Evolutionary conservation across 2,329 filamentous ascomycete genomes (phyloP).

Genomic region (Neofusicoccum sp.): DNA sequence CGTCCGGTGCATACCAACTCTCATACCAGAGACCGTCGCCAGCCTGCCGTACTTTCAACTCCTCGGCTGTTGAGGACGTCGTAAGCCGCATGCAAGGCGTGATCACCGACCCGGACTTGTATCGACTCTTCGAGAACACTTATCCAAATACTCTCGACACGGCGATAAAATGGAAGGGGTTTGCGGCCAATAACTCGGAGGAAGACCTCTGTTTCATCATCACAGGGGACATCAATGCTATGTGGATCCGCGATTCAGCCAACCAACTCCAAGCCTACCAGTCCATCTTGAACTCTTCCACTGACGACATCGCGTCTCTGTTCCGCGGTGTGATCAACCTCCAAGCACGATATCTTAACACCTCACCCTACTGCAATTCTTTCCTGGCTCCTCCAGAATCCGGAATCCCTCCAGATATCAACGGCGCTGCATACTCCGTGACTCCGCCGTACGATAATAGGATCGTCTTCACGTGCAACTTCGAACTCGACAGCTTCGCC

Average conservation of each 20-base stretch:
- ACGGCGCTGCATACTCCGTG: slow-evolving; percentile 46
- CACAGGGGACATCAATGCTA: slow-evolving; percentile 58
- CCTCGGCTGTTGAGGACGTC: slow-evolving; percentile 41
- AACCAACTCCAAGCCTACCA: slow-evolving; percentile 72
- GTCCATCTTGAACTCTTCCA: slow-evolving; percentile 56
- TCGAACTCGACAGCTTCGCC: slow-evolving; percentile 53
- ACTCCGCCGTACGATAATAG: slow-evolving; percentile 42
- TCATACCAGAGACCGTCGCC: slow-evolving; percentile 45
- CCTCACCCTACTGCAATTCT: slow-evolving; percentile 55
- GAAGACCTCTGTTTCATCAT: slow-evolving; percentile 65
- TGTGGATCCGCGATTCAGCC: slow-evolving; percentile 56
- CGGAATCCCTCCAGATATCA: slow-evolving; percentile 39
- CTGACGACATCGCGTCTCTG: slow-evolving; percentile 62
- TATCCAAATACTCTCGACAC: slow-evolving; percentile 76
- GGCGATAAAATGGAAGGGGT: slow-evolving; percentile 67
- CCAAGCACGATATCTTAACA: slow-evolving; percentile 65
- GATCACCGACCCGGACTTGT: slow-evolving; percentile 58
- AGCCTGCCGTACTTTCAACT: slow-evolving; percentile 48
- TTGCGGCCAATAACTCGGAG: slow-evolving; percentile 53
- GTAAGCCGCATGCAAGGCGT: slow-evolving; percentile 35
- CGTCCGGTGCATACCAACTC: slow-evolving; percentile 44
- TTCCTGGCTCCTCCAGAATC: slow-evolving; percentile 53
- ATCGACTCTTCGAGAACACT: slow-evolving; percentile 67
- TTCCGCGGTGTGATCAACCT: slow-evolving; percentile 71
- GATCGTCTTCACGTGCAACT: slow-evolving; percentile 54